Base-by-base conservation (phyloP, 345 rosid species). In the sweet orange (Citrus sinensis) region DNA sequence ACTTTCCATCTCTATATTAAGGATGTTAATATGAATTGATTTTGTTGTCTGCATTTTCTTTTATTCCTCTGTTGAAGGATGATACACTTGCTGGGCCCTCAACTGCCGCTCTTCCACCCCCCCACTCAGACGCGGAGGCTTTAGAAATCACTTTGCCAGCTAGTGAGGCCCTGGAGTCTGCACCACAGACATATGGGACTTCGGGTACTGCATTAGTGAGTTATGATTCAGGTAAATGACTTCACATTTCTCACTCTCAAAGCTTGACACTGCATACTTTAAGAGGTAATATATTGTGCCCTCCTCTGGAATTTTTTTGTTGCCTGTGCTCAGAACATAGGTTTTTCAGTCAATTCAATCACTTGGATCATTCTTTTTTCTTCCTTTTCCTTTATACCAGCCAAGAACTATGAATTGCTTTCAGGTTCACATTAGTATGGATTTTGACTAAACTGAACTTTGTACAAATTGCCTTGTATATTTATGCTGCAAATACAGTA, bases 181-280 rank as follows among this genome's bases (percentile, higher is more conserved):
- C 77, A 71, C 60, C 65, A 16, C 77, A 55, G 60, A 22, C 71
- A 16, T 25, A 69, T 22, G 69, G 8, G 37, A 34, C 39, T 60
- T 74, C 17, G 27, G 59, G 56, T 22, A 20, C 63, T 46, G 16
- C 46, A 66, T 46, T 54, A 59, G 49, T 2, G 54, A 55, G 73
- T 73, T 27, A 32, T 20, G 58, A 62, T 79, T 32, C 79, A 14
- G 82, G 83, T 86, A 81, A 73, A 42, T 16, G 11, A 0, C 49
- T 66, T 79, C 42, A 37, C 54, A 61, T 46, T 59, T 27, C 20
- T 60, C 14, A 46, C 58, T 76, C 35, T 75, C 24, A 46, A 70
- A 75, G 71, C 51, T 19, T 65, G 56, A 22, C 67, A 42, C 34
- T 17, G 46, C 19, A n/a, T 6, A 71, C 22, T 11, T 39, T 73